A percentile compares a stretch with the other conserved stretches of the same genome.
phyloP scores from a whole-genome alignment of 164 flowering plant species.

The Echeveria elegans region DNA sequence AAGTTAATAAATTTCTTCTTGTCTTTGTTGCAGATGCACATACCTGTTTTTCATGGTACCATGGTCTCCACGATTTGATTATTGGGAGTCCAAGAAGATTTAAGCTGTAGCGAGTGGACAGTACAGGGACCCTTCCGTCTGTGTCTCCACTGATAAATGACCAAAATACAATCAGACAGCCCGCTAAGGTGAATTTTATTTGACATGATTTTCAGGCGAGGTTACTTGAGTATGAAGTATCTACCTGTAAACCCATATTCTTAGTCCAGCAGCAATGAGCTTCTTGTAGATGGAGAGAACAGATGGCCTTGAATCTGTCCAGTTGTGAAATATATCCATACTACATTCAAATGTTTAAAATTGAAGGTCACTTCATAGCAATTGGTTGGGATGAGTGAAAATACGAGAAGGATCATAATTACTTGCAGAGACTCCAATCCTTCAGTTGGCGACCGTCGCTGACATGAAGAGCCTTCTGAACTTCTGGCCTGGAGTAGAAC shows the following conservation, averaged over 20 bases:
- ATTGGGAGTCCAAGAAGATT: constrained; percentile 52
- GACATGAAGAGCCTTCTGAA: constrained; percentile 88
- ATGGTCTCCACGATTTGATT: constrained; percentile 73
- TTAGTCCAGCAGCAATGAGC: constrained; percentile 70
- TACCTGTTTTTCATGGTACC: constrained; percentile 86
- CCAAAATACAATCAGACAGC: background rate
- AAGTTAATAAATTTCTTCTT: background rate
- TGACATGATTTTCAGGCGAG: too few relatives aligned
- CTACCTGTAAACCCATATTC: constrained; percentile 96
- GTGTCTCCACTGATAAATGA: constrained; percentile 78
- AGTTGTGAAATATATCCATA: constrained; percentile 27
- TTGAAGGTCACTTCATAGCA: background rate
- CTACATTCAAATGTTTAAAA: constrained; percentile 37
- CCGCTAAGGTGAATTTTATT: background rate
- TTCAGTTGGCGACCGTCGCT: constrained; percentile 45
- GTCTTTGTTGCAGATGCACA: background rate
- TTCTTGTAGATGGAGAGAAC: constrained; percentile 82
- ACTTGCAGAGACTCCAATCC: constrained; percentile 97
- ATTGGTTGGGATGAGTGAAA: background rate
- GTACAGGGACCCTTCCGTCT: constrained; percentile 92
- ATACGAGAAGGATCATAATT: constrained; percentile 12
- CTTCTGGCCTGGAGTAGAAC: constrained; percentile 74
- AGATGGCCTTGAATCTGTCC: constrained; percentile 59
- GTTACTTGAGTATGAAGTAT: background rate
- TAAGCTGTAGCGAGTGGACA: constrained; percentile 79